Evolutionary conservation across 1,284 basidiomycete species (phyloP).

Genomic region (Stereum hirsutum): DNA sequence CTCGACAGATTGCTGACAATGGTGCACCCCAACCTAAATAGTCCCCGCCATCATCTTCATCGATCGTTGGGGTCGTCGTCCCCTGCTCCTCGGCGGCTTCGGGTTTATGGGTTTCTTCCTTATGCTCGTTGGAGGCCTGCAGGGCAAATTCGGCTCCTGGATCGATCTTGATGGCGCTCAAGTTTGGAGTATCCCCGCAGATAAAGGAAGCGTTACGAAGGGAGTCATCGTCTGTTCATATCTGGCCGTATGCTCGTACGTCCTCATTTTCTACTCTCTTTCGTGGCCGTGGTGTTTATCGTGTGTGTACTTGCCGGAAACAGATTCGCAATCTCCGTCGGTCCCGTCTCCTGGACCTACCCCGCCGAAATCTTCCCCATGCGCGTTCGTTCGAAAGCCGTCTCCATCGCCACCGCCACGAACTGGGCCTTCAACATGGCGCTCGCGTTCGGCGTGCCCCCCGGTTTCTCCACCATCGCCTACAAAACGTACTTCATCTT

Average conservation of each 20-base stretch:
- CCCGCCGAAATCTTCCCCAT: slow-evolving; percentile 56
- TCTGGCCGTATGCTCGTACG: slow-evolving; percentile 51
- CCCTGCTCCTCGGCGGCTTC: slow-evolving; percentile 59
- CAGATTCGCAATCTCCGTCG: slow-evolving; percentile 4
- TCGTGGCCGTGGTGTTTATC: no score
- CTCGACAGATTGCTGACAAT: neutral
- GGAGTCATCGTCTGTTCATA: slow-evolving; percentile 72
- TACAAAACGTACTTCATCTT: slow-evolving; percentile 61
- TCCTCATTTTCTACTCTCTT: neutral
- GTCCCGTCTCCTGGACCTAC: slow-evolving; percentile 47
- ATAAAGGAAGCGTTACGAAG: slow-evolving; percentile 43
- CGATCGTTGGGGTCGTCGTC: slow-evolving; percentile 73
- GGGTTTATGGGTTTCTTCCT: slow-evolving; percentile 68
- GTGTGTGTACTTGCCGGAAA: neutral
- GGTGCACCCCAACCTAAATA: neutral
- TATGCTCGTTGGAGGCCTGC: slow-evolving; percentile 68
- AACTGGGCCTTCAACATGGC: slow-evolving; percentile 72
- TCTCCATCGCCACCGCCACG: slow-evolving; percentile 47
- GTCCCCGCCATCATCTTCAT: slow-evolving; percentile 72
- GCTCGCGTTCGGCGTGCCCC: slow-evolving; percentile 44
- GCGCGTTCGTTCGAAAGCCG: slow-evolving; percentile 66
- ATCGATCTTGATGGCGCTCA: slow-evolving; percentile 29
- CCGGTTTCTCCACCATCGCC: slow-evolving; percentile 29
- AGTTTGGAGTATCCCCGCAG: slow-evolving; percentile 54
- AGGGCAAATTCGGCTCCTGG: slow-evolving; percentile 61